A percentile compares a stretch with the other conserved stretches of the same genome.
Conservation (phyloP, 345 rosid genomes). For the Euphorbia peplus region DNA sequence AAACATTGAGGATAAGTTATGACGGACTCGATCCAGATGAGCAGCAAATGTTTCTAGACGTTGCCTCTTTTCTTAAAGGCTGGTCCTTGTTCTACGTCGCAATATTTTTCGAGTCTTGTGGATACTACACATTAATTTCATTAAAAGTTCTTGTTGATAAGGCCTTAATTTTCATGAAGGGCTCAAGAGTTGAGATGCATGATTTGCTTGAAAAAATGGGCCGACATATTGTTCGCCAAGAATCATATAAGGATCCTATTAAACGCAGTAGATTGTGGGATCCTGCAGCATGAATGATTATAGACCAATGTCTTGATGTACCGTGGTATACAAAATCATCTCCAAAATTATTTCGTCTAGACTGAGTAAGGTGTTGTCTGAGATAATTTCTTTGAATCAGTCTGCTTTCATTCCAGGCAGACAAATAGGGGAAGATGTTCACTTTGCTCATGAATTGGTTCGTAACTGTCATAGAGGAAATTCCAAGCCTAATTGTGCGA, state of each 20-base stretch:
- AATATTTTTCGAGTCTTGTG: background rate
- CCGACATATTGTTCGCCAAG: background rate
- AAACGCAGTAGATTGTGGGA: background rate
- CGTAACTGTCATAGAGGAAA: too few relatives aligned
- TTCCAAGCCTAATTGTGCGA: too few relatives aligned
- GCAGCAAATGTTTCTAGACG: background rate
- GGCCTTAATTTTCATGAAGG: background rate
- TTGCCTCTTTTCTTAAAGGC: background rate
- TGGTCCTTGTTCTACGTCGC: too few relatives aligned
- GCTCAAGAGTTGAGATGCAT: background rate
- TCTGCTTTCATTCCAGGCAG: too few relatives aligned
- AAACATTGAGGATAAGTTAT: background rate
- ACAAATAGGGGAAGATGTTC: too few relatives aligned
- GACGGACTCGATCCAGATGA: background rate
- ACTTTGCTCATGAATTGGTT: too few relatives aligned
- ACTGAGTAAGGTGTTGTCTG: too few relatives aligned
- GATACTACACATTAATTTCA: background rate
- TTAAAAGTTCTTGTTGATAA: background rate
- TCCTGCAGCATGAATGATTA: too few relatives aligned
- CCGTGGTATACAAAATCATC: too few relatives aligned
- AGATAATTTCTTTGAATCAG: too few relatives aligned
- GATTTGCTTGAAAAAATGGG: constrained; percentile 12
- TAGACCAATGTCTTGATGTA: too few relatives aligned
- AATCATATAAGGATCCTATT: background rate
- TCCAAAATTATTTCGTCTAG: too few relatives aligned